These are phyloP conservation scores for Orbilia ellipsospora DNA, from an alignment of 2,329 filamentous ascomycete species.

Conservation along the genomic window DNA sequence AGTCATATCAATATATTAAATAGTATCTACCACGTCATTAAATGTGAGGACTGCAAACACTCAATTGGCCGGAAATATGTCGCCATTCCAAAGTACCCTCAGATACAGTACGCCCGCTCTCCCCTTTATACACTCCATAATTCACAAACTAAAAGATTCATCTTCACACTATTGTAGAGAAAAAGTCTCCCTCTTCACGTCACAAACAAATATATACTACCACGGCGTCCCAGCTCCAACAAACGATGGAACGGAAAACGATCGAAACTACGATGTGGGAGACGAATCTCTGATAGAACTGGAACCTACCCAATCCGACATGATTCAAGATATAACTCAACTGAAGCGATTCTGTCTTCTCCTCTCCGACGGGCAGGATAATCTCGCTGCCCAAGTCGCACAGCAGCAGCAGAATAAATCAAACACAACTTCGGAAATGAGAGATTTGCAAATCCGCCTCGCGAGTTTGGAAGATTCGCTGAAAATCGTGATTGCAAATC, in stretches of 20 bases:
- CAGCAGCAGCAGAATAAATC: not conserved
- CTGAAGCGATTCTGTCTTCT: slow-evolving; percentile 44
- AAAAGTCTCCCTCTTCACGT: slow-evolving; percentile 16
- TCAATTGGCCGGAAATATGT: slow-evolving; percentile 27
- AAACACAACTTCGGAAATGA: slow-evolving; percentile 7
- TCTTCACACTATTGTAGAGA: not conserved
- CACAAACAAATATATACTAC: slow-evolving; percentile 11
- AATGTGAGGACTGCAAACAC: slow-evolving; percentile 20
- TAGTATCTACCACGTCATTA: slow-evolving; percentile 13
- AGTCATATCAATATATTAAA: not conserved
- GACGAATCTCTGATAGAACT: not conserved
- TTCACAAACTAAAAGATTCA: not conserved
- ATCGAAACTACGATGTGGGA: not conserved
- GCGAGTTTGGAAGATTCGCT: slow-evolving; percentile 35
- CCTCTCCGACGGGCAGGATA: slow-evolving; percentile 34
- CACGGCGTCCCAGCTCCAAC: not conserved
- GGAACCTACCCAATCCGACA: not conserved
- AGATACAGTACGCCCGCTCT: slow-evolving; percentile 18
- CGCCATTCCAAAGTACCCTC: slow-evolving; percentile 15
- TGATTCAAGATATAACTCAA: slow-evolving; percentile 33
- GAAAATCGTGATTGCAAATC: slow-evolving; percentile 32
- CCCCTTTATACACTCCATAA: not conserved
- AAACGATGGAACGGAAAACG: not conserved
- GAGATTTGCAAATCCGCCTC: slow-evolving; percentile 25
- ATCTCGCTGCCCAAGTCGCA: slow-evolving; percentile 17